phyloP scores from a whole-genome alignment of 1,284 basidiomycete species.

The Porphyrellus sp. region DNA sequence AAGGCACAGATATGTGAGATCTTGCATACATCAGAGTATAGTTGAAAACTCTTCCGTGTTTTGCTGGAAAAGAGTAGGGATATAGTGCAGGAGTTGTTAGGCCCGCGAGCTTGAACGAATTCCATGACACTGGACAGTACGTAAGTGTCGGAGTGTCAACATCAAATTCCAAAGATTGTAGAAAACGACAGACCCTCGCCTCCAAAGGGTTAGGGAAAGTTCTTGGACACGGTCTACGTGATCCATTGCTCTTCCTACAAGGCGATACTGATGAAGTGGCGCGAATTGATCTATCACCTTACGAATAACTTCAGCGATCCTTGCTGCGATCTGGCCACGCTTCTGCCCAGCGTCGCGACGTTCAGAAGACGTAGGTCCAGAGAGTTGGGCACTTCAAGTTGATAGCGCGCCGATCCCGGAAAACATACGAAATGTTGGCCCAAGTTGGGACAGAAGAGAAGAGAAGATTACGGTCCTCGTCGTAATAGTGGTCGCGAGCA shows the following conservation, averaged over 20 bases:
- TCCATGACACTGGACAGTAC: slow-evolving; percentile 28
- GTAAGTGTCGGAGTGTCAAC: slow-evolving; percentile 28
- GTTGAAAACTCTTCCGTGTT: slow-evolving; percentile 21
- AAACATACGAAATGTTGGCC: slow-evolving; percentile 31
- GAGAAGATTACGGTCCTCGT: no score
- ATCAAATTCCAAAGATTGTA: not conserved
- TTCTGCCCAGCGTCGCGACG: slow-evolving; percentile 25
- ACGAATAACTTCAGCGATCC: slow-evolving; percentile 24
- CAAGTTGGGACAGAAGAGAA: not conserved
- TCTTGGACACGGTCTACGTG: slow-evolving; percentile 19
- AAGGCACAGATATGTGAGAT: slow-evolving; percentile 28
- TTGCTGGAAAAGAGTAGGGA: slow-evolving; percentile 13
- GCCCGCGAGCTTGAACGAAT: slow-evolving; percentile 21
- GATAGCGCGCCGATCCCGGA: not conserved
- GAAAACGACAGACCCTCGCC: no score
- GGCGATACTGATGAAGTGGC: not conserved
- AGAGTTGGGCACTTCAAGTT: not conserved
- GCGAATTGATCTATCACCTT: not conserved
- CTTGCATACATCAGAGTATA: slow-evolving; percentile 27
- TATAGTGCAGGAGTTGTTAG: slow-evolving; percentile 26
- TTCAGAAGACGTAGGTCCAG: slow-evolving; percentile 18
- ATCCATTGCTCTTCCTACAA: slow-evolving; percentile 15
- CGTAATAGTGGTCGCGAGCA: slow-evolving; percentile 4
- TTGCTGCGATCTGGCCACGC: slow-evolving; percentile 32
- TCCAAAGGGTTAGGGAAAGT: no score